Conservation (phyloP, 805 yeast species). For the Ogataea saltuana region DNA sequence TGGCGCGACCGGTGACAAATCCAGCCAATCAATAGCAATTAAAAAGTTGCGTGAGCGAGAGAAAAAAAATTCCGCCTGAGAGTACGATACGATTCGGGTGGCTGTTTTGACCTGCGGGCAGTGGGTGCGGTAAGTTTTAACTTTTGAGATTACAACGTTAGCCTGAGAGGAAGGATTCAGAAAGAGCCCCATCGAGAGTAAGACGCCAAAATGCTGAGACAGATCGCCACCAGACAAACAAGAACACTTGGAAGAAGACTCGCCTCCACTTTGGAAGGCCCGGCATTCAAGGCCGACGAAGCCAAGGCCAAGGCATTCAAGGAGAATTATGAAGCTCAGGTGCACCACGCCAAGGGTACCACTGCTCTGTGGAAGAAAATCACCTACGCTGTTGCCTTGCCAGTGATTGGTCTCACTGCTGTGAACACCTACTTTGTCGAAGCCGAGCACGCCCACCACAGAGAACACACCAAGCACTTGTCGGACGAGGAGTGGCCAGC, state of each 20-base stretch:
- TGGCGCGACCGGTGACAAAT: no score
- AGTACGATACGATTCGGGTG: constrained; percentile 8
- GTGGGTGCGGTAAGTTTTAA: neutral
- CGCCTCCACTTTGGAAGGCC: constrained; percentile 34
- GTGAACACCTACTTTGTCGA: constrained; percentile 81
- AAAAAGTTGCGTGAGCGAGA: constrained; percentile 1
- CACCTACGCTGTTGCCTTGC: constrained; percentile 76
- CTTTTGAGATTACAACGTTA: neutral
- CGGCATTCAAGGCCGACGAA: constrained; percentile 53
- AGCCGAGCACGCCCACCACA: constrained; percentile 86
- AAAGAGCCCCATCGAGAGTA: neutral
- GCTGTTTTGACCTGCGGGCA: constrained; percentile 1
- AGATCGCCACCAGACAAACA: constrained; percentile 8
- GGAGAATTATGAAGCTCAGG: constrained; percentile 60
- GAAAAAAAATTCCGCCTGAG: constrained; percentile 8
- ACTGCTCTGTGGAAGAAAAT: constrained; percentile 83
- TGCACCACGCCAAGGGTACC: constrained; percentile 78
- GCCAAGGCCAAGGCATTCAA: constrained; percentile 73
- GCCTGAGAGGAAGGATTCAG: no score
- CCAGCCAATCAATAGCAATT: constrained; percentile 2
- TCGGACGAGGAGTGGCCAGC: constrained; percentile 92
- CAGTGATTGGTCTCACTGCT: constrained; percentile 75
- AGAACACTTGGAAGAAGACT: constrained; percentile 39
- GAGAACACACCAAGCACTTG: constrained; percentile 69
- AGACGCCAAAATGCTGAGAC: constrained; percentile 38